phyloP scores from a whole-genome alignment of 1,139 yeast genomes.

The Blastobotrys capitulatus region DNA sequence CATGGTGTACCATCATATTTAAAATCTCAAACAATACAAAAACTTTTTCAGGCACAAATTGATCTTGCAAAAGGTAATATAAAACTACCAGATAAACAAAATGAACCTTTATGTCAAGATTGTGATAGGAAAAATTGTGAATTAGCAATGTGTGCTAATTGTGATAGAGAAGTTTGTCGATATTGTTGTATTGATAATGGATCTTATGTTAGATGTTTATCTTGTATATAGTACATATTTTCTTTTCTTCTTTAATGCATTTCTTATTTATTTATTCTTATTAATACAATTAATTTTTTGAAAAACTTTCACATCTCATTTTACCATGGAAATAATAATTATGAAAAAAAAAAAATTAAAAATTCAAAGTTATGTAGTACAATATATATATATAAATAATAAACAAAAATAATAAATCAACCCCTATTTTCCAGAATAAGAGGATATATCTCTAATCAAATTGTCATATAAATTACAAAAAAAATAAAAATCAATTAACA shows the following conservation, averaged over 20 bases:
- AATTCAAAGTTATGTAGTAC: no score
- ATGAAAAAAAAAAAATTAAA: neutral
- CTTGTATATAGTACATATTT: conserved; percentile 4
- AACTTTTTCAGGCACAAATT: conserved; percentile 13
- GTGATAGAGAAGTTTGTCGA: conserved; percentile 11
- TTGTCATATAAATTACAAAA: no score
- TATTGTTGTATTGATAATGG: conserved; percentile 11
- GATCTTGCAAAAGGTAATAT: conserved; percentile 5
- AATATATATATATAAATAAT: neutral
- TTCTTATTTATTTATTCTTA: neutral
- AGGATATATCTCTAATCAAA: no score
- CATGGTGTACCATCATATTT: conserved; percentile 2
- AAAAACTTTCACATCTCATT: neutral
- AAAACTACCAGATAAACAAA: neutral
- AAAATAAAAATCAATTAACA: no score
- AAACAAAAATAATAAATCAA: no score
- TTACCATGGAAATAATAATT: neutral
- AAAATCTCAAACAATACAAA: conserved; percentile 10
- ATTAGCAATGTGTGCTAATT: conserved; percentile 8
- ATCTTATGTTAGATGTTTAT: conserved; percentile 1
- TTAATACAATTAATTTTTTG: neutral
- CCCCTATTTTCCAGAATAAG: no score
- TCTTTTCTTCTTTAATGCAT: neutral
- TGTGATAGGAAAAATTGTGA: conserved; percentile 12
- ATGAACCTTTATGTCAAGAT: conserved; percentile 9